Percentiles rank a stretch among this genome's conserved stretches.
These are phyloP conservation scores for Verticillium nubilum DNA, from an alignment of 2,329 filamentous ascomycete species.

Conservation along the genomic window DNA sequence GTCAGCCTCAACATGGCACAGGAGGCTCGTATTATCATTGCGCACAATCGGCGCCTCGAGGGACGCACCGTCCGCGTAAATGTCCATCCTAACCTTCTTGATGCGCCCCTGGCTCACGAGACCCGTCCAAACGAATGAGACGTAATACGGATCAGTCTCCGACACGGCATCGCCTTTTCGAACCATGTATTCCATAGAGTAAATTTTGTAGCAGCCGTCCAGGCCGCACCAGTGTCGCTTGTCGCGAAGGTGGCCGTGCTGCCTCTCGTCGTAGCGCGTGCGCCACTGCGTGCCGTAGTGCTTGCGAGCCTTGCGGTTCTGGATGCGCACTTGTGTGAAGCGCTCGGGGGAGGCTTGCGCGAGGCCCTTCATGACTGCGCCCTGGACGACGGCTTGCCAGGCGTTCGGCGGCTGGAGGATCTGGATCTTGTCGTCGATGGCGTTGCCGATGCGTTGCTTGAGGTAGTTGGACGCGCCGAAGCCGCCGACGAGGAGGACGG, in stretches of 20 bases:
- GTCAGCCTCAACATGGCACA: slow-evolving; percentile 33
- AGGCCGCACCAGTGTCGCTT: slow-evolving; percentile 30
- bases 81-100: slow-evolving; percentile 25
- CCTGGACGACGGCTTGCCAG: slow-evolving; percentile 45
- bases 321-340: slow-evolving; percentile 29
- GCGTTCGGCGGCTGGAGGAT: slow-evolving; percentile 43
- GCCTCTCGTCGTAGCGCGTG: slow-evolving; percentile 71
- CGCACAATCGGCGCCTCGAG: slow-evolving; percentile 24
- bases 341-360: slow-evolving; percentile 26
- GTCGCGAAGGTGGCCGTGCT: slow-evolving; percentile 42
- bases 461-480: slow-evolving; percentile 42
- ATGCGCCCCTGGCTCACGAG: slow-evolving; percentile 26
- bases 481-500: slow-evolving; percentile 42
- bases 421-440: slow-evolving; percentile 27
- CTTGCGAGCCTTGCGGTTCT: slow-evolving; percentile 60
- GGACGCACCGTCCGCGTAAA: slow-evolving; percentile 26
- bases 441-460: slow-evolving; percentile 30
- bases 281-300: slow-evolving; percentile 79
- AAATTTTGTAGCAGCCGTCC: slow-evolving; percentile 29
- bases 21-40: slow-evolving; percentile 28
- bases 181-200: slow-evolving; percentile 39
- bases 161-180: slow-evolving; percentile 30
- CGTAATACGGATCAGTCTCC: slow-evolving; percentile 30
- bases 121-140: slow-evolving; percentile 23
- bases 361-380: slow-evolving; percentile 45